Percentiles rank a stretch among this genome's conserved stretches.
Conservation (phyloP, 2,329 filamentous ascomycete genomes). For the Fusarium transvaalense region DNA sequence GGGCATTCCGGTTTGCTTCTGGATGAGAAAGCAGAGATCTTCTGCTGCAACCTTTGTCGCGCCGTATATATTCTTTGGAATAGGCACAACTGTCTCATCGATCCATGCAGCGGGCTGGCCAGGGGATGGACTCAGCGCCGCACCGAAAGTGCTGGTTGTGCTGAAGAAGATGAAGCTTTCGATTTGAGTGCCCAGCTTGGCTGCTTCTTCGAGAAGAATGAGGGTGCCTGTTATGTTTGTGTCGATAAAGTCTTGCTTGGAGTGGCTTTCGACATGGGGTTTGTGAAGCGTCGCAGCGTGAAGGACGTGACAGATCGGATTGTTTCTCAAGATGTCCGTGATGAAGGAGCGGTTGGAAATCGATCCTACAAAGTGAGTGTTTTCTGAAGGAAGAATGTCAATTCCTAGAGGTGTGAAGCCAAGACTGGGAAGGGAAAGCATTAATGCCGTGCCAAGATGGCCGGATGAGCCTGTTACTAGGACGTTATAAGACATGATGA, state of each 20-base stretch:
- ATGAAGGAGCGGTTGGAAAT: slow-evolving; percentile 55
- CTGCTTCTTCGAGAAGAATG: slow-evolving; percentile 57
- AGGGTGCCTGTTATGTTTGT: slow-evolving; percentile 61
- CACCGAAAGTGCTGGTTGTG: slow-evolving; percentile 61
- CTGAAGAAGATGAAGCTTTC: slow-evolving; percentile 60
- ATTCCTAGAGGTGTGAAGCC: slow-evolving; percentile 59
- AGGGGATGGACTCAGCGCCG: slow-evolving; percentile 53
- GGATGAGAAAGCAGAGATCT: slow-evolving; percentile 59
- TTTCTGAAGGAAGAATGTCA: slow-evolving; percentile 56
- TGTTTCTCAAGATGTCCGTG: slow-evolving; percentile 47
- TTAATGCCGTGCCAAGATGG: slow-evolving; percentile 61
- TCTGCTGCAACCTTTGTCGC: slow-evolving; percentile 63
- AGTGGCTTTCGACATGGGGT: slow-evolving; percentile 60
- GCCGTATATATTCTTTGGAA: slow-evolving; percentile 64
- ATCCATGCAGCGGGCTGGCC: slow-evolving; percentile 60
- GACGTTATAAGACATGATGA: slow-evolving; percentile 48
- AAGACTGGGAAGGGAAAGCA: slow-evolving; percentile 56
- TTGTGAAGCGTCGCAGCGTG: slow-evolving; percentile 63
- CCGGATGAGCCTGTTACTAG: slow-evolving; percentile 62
- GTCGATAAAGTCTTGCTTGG: slow-evolving; percentile 59
- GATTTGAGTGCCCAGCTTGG: slow-evolving; percentile 44
- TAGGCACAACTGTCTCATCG: slow-evolving; percentile 55
- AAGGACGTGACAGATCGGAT: slow-evolving; percentile 57
- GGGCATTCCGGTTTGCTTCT: slow-evolving; percentile 56
- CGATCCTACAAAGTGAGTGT: slow-evolving; percentile 55